Conservation (phyloP, 1,284 basidiomycete species). For the Ganoderma sinense region DNA sequence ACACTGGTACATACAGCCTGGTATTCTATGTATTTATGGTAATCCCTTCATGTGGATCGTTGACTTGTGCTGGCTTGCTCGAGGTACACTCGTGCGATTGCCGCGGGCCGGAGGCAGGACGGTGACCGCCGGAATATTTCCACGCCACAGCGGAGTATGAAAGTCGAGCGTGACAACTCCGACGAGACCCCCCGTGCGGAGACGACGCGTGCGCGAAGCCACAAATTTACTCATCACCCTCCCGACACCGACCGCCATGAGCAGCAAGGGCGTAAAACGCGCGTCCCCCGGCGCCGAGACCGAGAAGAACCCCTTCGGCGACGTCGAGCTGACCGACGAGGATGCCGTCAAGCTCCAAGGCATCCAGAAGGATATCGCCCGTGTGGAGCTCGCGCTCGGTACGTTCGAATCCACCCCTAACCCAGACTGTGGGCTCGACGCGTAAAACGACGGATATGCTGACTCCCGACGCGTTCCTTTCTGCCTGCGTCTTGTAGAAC, state of each 20-base stretch:
- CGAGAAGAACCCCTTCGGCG: conserved; percentile 70
- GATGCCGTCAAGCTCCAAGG: conserved; percentile 70
- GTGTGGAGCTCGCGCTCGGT: conserved; percentile 77
- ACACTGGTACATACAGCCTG: conserved; percentile 4
- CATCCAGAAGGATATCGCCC: conserved; percentile 70
- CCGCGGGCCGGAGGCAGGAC: not conserved
- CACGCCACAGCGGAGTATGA: conserved; percentile 34
- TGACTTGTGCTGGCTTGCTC: not conserved
- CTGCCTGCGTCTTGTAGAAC: conserved; percentile 54
- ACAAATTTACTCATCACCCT: conserved; percentile 34
- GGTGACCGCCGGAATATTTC: not conserved
- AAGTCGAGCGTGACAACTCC: conserved; percentile 32
- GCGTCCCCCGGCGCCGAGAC: conserved; percentile 75
- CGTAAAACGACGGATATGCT: not conserved
- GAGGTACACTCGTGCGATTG: not conserved
- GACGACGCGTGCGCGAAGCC: conserved; percentile 28
- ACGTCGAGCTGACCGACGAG: conserved; percentile 72
- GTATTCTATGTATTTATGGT: conserved; percentile 31
- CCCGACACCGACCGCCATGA: conserved; percentile 31
- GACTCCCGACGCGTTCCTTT: not conserved
- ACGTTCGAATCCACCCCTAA: conserved; percentile 37
- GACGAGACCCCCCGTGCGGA: conserved; percentile 22
- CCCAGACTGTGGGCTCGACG: not conserved
- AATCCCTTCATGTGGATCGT: conserved; percentile 17
- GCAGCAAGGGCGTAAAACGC: conserved; percentile 68